phyloP scores from a whole-genome alignment of 148 eudicot genomes.

The Silene uniflora region DNA sequence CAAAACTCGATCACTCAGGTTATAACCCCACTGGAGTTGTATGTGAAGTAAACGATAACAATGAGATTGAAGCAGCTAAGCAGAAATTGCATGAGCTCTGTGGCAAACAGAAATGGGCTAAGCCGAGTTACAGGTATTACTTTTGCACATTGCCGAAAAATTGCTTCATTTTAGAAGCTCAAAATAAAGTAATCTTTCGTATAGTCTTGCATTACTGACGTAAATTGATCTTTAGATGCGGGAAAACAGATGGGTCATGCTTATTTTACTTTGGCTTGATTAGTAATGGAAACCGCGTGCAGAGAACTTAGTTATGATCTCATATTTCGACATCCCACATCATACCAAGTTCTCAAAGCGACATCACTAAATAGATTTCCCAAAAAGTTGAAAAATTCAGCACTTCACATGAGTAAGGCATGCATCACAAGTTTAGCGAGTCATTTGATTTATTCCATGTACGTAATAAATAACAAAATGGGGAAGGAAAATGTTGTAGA shows the following conservation, averaged over 20 bases:
- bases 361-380: not conserved
- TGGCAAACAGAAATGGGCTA: slow-evolving; percentile 64
- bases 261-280: not conserved
- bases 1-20: slow-evolving; percentile 24
- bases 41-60: slow-evolving; percentile 26
- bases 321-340: no score
- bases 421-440: no score
- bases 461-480: no score
- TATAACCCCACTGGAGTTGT: slow-evolving; percentile 5
- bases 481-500: not conserved
- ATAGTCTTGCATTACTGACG: not conserved
- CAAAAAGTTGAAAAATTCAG: not conserved
- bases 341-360: not conserved
- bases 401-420: not conserved
- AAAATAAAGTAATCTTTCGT: not conserved
- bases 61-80: slow-evolving; percentile 64
- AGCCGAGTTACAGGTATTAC: slow-evolving; percentile 62
- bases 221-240: not conserved
- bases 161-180: not conserved
- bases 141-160: not conserved
- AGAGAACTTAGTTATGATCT: not conserved
- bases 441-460: no score
- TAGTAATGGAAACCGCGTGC: not conserved
- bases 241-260: not conserved
- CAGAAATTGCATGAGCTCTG: slow-evolving; percentile 59